Percentiles rank a stretch among this genome's conserved stretches.
Conservation (phyloP, 2,329 filamentous ascomycete genomes). For the Hymenotorrendiella dingleyae region DNA sequence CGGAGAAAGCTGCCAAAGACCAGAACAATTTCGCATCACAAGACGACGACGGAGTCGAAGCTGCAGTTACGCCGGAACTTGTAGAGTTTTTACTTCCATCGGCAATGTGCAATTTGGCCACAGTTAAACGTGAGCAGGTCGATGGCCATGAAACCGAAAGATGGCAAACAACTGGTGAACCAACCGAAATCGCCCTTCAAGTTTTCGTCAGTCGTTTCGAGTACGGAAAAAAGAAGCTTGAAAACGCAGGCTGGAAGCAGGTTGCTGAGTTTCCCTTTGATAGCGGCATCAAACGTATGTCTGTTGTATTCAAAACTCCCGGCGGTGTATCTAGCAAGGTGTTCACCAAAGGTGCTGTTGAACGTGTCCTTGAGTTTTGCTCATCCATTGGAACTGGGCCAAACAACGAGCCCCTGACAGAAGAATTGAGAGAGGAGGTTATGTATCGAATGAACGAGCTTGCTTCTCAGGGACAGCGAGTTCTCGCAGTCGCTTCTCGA, state of each 20-base stretch:
- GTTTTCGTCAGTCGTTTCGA: slow-evolving; percentile 59
- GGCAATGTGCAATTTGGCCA: slow-evolving; percentile 53
- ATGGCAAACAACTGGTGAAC: slow-evolving; percentile 56
- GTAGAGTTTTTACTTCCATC: slow-evolving; percentile 46
- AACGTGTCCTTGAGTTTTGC: slow-evolving; percentile 53
- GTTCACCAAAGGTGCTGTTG: slow-evolving; percentile 59
- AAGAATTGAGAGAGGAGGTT: slow-evolving; percentile 38
- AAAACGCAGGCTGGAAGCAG: slow-evolving; percentile 40
- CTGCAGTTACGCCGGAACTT: slow-evolving; percentile 37
- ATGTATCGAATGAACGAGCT: slow-evolving; percentile 50
- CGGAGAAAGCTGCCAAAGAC: slow-evolving; percentile 33
- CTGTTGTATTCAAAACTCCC: slow-evolving; percentile 47
- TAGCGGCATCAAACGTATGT: slow-evolving; percentile 60
- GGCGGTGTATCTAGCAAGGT: slow-evolving; percentile 33
- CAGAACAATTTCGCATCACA: slow-evolving; percentile 28
- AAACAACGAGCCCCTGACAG: slow-evolving; percentile 35
- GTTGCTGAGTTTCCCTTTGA: slow-evolving; percentile 61
- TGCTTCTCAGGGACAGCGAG: slow-evolving; percentile 52
- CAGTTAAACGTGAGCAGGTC: slow-evolving; percentile 35
- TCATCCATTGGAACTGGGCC: slow-evolving; percentile 38
- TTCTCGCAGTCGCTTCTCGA: slow-evolving; percentile 49
- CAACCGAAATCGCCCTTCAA: slow-evolving; percentile 62
- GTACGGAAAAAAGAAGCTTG: slow-evolving; percentile 39
- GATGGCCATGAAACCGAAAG: slow-evolving; percentile 34
- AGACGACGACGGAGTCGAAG: slow-evolving; percentile 15